phyloP scores from a whole-genome alignment of 108 stramenopile species.

The Cyclotella distinguenda region DNA sequence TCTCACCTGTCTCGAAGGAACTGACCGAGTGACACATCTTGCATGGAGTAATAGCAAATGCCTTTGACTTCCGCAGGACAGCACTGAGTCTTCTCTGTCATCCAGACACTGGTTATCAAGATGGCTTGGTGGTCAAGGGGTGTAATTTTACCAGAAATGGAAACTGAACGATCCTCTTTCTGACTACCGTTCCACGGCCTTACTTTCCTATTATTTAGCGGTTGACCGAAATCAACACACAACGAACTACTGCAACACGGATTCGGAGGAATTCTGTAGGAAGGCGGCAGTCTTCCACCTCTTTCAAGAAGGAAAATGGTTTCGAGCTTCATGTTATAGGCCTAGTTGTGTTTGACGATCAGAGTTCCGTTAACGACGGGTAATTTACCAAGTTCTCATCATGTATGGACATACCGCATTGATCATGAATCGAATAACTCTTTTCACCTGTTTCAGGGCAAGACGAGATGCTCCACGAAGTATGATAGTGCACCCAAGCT shows the following conservation, averaged over 20 bases:
- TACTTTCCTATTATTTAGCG: constrained; percentile 64
- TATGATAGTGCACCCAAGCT: constrained; percentile 89
- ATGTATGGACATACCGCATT: constrained; percentile 30
- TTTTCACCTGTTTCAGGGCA: constrained; percentile 88
- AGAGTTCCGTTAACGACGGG: too few species aligned
- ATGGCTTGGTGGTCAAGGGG: constrained; percentile 91
- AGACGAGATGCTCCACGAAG: constrained; percentile 80
- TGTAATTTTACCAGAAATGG: constrained; percentile 68
- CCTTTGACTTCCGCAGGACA: constrained; percentile 94
- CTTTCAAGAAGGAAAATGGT: constrained; percentile 88
- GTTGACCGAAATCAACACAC: constrained; percentile 77
- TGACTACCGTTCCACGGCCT: constrained; percentile 85
- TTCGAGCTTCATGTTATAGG: constrained; percentile 95
- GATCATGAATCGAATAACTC: constrained; percentile 82
- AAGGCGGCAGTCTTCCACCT: constrained; percentile 64
- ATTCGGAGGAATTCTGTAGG: constrained; percentile 41
- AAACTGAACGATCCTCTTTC: constrained; percentile 61
- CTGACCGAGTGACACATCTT: constrained; percentile 92
- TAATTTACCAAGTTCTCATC: background rate
- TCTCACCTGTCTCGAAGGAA: constrained; percentile 78
- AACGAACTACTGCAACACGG: constrained; percentile 69
- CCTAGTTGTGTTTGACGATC: too few species aligned
- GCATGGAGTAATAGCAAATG: constrained; percentile 90
- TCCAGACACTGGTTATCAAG: constrained; percentile 93
- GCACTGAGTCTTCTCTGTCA: constrained; percentile 90